Evolutionary conservation across 441 rosid species (phyloP).

Genomic region (Bocquillonia castaneifolia): DNA sequence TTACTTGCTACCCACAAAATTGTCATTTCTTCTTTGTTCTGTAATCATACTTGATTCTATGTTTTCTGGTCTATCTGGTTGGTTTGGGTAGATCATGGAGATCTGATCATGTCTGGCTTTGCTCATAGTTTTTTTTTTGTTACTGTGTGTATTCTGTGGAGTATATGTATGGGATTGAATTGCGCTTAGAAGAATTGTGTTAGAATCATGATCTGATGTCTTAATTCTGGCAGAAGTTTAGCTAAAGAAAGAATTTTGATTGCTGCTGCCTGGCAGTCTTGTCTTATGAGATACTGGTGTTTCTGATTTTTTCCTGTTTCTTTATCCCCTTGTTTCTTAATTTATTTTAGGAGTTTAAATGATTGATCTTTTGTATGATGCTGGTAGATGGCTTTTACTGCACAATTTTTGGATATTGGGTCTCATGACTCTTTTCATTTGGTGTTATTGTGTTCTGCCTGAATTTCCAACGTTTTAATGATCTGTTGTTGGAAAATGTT

Average conservation of each 20-base stretch:
- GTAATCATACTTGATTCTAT: constrained; percentile 4
- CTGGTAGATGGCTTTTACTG: constrained; percentile 4
- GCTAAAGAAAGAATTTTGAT: constrained; percentile 14
- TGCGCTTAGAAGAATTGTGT: neutral
- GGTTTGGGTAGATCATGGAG: constrained; percentile 25
- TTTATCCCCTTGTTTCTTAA: neutral
- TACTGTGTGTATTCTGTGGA: constrained; percentile 8
- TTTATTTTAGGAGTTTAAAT: neutral
- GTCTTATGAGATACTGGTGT: neutral
- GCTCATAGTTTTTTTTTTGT: neutral
- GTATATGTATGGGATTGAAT: constrained; percentile 9
- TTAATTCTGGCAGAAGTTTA: constrained; percentile 6
- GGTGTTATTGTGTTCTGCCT: neutral
- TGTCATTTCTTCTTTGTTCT: neutral
- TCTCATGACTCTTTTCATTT: neutral
- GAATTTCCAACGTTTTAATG: neutral
- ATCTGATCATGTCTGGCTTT: constrained; percentile 20
- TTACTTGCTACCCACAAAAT: neutral
- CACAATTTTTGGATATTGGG: neutral
- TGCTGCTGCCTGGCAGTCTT: neutral
- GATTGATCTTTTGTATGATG: constrained; percentile 1
- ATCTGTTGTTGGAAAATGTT: neutral
- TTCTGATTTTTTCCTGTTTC: neutral
- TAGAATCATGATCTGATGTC: constrained; percentile 14
- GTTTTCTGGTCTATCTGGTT: constrained; percentile 5